Evolutionary conservation across 75 land plant genomes (phyloP), one percentile per base, ranked within the genome.

Genomic region (Gnetum montanum): DNA sequence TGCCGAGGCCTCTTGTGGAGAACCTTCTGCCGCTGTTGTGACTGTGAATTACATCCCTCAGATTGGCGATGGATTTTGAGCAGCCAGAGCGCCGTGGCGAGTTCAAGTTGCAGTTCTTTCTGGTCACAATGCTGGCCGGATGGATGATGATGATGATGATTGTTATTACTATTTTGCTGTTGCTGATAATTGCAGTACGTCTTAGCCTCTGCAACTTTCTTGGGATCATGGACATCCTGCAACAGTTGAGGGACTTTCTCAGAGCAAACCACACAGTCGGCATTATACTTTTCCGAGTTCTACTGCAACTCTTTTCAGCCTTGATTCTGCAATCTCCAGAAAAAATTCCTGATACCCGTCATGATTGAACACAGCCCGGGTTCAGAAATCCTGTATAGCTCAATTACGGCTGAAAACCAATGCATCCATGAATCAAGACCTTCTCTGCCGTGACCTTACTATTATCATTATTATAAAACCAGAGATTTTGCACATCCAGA

Each of bases 31-130:
- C 75, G n/a, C 4, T 40, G 57, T 72, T 83, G 66, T 81, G 84
- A 6, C 89, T 81, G 52, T 81, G 76, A 49, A 84, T 88, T 13
- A 88, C 94, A 72, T 88, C 94, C 55, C 72, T 84, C 59, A 88
- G 82, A 65, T 84, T 88, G 23, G 94, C 78, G 15, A 88, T 80
- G 36, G 94, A 84, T 63, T 85, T 80, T 16, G 94, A 88, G 46
- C 94, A 88, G 11, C 92, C 92, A 34, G 87, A 86, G 62, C 86
- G 68, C n/a, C n/a, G n/a, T n/a, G n/a, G n/a, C n/a, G n/a, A n/a
- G n/a, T n/a, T n/a, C n/a, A n/a, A n/a, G n/a, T n/a, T n/a, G n/a
- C n/a, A n/a, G 5, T 57, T 58, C 46, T 65, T 84, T 33, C 43
- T 73, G 6, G 81, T 81, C 34, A 68, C 53, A 56, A 77, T 81